phyloP scores from a whole-genome alignment of 179 eudicot genomes.

The Sideroxylon spinosum region DNA sequence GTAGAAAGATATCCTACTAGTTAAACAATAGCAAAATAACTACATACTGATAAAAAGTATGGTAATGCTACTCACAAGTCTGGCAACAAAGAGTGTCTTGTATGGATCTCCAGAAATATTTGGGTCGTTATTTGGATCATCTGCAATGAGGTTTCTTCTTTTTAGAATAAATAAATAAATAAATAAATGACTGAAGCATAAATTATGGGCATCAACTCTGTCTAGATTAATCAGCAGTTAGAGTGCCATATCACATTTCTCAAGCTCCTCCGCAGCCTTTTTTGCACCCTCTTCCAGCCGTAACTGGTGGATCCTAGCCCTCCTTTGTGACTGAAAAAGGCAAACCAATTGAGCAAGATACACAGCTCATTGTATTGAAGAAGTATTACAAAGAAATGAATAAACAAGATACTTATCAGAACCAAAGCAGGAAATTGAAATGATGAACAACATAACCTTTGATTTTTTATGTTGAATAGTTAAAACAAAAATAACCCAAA shows the following conservation, averaged over 20 bases:
- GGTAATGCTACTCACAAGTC: conserved; percentile 65
- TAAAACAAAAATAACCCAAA: background rate
- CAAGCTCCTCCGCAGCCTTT: conserved; percentile 89
- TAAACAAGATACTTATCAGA: conserved; percentile 3
- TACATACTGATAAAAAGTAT: background rate
- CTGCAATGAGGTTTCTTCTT: conserved; percentile 34
- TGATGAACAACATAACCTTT: background rate
- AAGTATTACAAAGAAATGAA: background rate
- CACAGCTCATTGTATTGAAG: background rate
- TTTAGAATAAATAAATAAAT: background rate
- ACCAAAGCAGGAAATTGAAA: background rate
- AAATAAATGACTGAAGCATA: background rate
- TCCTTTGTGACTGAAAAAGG: conserved; percentile 54
- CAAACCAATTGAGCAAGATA: conserved; percentile 4
- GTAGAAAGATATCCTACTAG: background rate
- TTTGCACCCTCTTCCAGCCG: conserved; percentile 87
- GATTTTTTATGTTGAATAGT: background rate
- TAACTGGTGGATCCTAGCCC: conserved; percentile 71
- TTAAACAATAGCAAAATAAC: background rate
- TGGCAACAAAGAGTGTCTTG: conserved; percentile 91
- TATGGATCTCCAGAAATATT: conserved; percentile 90
- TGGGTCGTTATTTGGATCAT: conserved; percentile 85
- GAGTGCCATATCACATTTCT: conserved; percentile 56
- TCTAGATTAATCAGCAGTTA: background rate
- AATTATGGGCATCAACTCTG: background rate